phyloP scores from a whole-genome alignment of 257 asterid genomes.

The Plantago elongata region DNA sequence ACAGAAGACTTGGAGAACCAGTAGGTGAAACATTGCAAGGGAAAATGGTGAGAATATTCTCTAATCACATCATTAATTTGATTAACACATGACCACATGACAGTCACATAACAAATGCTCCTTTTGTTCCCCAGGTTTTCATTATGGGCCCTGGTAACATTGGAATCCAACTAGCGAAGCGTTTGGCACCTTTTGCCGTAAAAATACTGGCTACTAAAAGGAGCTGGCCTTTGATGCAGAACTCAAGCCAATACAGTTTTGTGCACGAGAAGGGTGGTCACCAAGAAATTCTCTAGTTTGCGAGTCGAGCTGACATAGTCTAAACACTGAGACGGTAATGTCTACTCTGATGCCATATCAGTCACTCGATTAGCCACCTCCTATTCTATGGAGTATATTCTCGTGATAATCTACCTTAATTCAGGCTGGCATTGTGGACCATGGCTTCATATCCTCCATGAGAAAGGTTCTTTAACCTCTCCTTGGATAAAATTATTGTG shows the following conservation, averaged over 20 bases:
- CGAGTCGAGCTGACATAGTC: conserved; percentile 76
- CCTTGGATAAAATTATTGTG: too few species aligned
- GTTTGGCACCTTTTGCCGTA: conserved; percentile 83
- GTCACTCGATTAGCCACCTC: too few species aligned
- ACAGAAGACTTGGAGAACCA: conserved; percentile 76
- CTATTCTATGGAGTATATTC: background rate
- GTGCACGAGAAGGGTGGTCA: conserved; percentile 88
- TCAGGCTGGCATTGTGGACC: conserved; percentile 77
- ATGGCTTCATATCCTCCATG: conserved; percentile 74
- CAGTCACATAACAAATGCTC: too few species aligned
- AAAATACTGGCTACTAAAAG: conserved; percentile 91
- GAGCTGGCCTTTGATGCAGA: conserved; percentile 44
- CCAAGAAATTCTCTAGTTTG: conserved; percentile 57
- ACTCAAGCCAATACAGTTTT: too few species aligned
- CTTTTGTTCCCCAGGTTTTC: conserved; percentile 40
- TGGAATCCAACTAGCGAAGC: conserved; percentile 82
- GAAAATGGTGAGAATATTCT: conserved; percentile 51
- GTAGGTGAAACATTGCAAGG: conserved; percentile 80
- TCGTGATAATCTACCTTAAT: background rate
- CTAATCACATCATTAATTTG: too few species aligned
- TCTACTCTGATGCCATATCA: background rate
- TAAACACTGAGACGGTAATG: conserved; percentile 74
- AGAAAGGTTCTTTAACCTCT: conserved; percentile 47
- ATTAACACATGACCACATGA: too few species aligned
- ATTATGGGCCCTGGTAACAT: conserved; percentile 86